Base-by-base conservation (phyloP, 2,329 filamentous ascomycete genomes). In the Pseudogymnoascus sp. region DNA sequence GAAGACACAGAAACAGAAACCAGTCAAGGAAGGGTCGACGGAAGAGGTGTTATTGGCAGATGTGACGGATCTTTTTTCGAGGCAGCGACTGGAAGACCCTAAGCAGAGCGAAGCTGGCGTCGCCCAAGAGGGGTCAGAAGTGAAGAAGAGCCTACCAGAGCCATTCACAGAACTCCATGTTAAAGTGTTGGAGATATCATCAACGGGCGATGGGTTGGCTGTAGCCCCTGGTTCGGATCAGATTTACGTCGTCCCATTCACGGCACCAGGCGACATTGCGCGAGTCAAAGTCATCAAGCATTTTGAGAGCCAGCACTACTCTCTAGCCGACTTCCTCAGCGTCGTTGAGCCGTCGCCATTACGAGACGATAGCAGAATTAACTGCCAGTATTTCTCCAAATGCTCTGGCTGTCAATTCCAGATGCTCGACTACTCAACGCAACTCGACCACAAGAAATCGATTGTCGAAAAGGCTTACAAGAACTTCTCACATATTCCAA, bases 351-450 rank as follows among this genome's bases (percentile, higher is more conserved):
- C 92, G 0, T 92, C 90, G 0, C 81, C 86, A 1, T 79, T 88
- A 61, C 88, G 94, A 69, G 88, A 96, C 69, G 89, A 94, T 70
- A 80, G 81, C 38, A 84, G 90, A 21, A 82, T 96, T 68, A 81
- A 81, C 62, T 99, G 94, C 78, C 82, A 84, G 69, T 97, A 99
- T 79, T 99, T 99, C 72, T 79, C 85, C 41, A 83, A 81, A 61
- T 99, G 94, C 75, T 90, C 89, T 8, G 94, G 94, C 33, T 99
- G 94, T 73, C 94, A 99, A 76, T 92, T 97, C 74, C 94, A 99
- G 78, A 97, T 97, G 91, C 84, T 99, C 66, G 85, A 91, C 61
- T 97, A 97, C 74, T 76, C 82, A 31, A 89, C 92, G 69, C 94
- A 99, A 74, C 84, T 99, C 29, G 80, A 80, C 48, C 88, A 93